Conservation (phyloP, 176 grass and related monocot genomes). For the Canna indica region DNA sequence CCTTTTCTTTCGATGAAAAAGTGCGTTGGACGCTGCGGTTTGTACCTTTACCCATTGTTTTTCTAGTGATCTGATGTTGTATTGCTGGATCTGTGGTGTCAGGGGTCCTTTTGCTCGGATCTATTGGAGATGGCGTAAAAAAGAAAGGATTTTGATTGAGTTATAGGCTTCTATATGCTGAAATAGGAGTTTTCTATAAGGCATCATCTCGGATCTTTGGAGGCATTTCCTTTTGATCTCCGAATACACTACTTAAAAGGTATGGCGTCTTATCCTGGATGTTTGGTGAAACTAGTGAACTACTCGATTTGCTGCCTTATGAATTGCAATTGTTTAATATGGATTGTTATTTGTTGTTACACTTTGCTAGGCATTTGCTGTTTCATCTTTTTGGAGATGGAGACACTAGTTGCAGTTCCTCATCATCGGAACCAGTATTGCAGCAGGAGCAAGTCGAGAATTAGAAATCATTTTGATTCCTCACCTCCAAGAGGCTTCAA, state of each 20-base stretch:
- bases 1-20: conserved; percentile 9
- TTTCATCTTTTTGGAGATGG: conserved; percentile 29
- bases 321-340: not conserved
- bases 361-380: conserved; percentile 17
- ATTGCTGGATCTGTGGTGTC: conserved; percentile 6
- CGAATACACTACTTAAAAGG: not conserved
- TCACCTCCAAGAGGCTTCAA: conserved; percentile 32
- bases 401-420: conserved; percentile 48
- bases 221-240: not conserved
- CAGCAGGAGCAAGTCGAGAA: conserved; percentile 27
- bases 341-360: not conserved
- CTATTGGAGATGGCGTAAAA: not conserved
- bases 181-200: not conserved
- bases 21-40: conserved; percentile 7
- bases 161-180: not conserved
- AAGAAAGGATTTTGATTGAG: not conserved
- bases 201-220: not conserved
- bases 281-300: not conserved
- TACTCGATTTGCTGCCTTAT: not conserved
- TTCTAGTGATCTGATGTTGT: conserved; percentile 5
- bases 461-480: conserved; percentile 29
- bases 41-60: not conserved
- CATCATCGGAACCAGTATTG: conserved; percentile 53
- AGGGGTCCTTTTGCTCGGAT: not conserved
- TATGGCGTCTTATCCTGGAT: not conserved